phyloP scores from a whole-genome alignment of 805 yeast species.

The Wilhelminamyces savonicus region DNA sequence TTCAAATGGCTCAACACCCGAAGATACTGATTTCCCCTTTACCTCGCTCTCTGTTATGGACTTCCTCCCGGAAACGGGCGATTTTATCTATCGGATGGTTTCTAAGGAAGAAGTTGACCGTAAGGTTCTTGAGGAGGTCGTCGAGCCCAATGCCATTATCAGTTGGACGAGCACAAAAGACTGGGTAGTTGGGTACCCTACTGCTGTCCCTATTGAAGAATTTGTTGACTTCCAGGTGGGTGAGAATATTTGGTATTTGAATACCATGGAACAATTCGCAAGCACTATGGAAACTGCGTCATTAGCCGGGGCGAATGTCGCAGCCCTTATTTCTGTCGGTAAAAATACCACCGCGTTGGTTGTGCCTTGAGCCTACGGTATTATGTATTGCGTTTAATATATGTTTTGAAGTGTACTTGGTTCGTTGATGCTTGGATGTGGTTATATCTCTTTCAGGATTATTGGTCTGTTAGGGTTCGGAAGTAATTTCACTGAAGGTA shows the following conservation, averaged over 20 bases:
- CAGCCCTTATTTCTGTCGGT: constrained; percentile 31
- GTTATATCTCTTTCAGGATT: too few relatives aligned
- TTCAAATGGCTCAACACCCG: too few relatives aligned
- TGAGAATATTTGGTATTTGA: constrained; percentile 34
- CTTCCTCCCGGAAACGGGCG: constrained; percentile 15
- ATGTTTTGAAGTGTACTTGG: too few relatives aligned
- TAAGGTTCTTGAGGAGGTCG: not conserved
- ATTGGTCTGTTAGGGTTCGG: too few relatives aligned
- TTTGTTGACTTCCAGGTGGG: constrained; percentile 23
- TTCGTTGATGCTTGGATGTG: too few relatives aligned
- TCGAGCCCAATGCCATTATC: not conserved
- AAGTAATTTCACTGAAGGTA: too few relatives aligned
- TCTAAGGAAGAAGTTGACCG: constrained; percentile 13
- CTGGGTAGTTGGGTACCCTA: constrained; percentile 50
- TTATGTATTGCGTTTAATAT: too few relatives aligned
- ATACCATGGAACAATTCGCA: constrained; percentile 39
- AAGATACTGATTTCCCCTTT: constrained; percentile 15
- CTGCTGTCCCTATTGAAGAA: too few relatives aligned
- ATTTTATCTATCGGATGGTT: constrained; percentile 39
- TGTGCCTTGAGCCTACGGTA: too few relatives aligned
- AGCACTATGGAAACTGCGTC: constrained; percentile 50
- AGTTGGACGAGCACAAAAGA: constrained; percentile 18
- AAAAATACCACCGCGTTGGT: constrained; percentile 7
- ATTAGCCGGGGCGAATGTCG: constrained; percentile 44
- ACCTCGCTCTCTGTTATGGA: constrained; percentile 27